A percentile compares a stretch with the other conserved stretches of the same genome.
Conservation (phyloP, 2,329 filamentous ascomycete genomes). For the Phialophora expanda region DNA sequence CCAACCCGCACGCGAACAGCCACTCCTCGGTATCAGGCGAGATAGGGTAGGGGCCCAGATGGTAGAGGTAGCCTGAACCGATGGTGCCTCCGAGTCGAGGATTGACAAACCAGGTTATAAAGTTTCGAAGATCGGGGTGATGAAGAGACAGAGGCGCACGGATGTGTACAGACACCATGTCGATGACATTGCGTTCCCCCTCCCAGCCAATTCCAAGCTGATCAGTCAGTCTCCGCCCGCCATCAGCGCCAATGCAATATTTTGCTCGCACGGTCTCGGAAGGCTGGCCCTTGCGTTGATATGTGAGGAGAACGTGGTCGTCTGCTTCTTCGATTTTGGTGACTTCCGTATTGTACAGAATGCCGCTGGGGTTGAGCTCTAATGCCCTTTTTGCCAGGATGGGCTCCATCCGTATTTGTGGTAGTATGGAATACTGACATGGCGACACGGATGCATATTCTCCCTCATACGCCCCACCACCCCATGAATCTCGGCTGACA, state of each 20-base stretch:
- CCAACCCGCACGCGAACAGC: slow-evolving; percentile 43
- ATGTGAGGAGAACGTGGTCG: slow-evolving; percentile 38
- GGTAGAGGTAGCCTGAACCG: slow-evolving; percentile 45
- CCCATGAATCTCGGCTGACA: slow-evolving; percentile 42
- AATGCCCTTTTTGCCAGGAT: slow-evolving; percentile 42
- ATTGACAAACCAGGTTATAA: slow-evolving; percentile 47
- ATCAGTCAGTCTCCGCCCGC: slow-evolving; percentile 43
- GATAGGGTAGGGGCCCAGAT: slow-evolving; percentile 44
- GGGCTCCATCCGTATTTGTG: slow-evolving; percentile 48
- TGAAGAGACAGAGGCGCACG: slow-evolving; percentile 39
- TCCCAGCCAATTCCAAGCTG: slow-evolving; percentile 42
- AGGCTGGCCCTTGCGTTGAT: slow-evolving; percentile 24
- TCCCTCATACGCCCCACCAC: slow-evolving; percentile 39
- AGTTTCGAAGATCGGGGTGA: slow-evolving; percentile 42
- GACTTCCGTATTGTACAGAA: slow-evolving; percentile 43
- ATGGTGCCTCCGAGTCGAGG: slow-evolving; percentile 45
- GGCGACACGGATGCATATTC: slow-evolving; percentile 42
- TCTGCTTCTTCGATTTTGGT: slow-evolving; percentile 36
- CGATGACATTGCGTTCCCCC: slow-evolving; percentile 44
- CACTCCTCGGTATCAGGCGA: slow-evolving; percentile 43
- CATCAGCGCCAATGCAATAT: slow-evolving; percentile 46
- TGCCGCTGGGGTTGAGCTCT: slow-evolving; percentile 42
- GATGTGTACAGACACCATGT: slow-evolving; percentile 46
- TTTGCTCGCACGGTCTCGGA: slow-evolving; percentile 34
- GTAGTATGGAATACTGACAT: slow-evolving; percentile 42